Evolutionary conservation across 495 filamentous ascomycete genomes (phyloP).

Genomic region (Penicillium steckii): DNA sequence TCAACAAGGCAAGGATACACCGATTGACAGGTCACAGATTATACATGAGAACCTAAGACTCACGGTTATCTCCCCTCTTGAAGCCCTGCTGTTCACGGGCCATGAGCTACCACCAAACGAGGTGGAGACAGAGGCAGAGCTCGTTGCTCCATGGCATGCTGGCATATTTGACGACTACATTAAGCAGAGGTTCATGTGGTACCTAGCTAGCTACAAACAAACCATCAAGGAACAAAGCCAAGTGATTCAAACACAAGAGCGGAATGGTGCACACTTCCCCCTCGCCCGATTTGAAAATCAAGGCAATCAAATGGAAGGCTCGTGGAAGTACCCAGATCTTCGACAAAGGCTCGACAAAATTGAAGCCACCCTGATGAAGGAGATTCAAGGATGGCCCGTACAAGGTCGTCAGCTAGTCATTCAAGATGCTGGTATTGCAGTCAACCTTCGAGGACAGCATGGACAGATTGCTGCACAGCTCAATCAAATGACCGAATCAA

Average conservation of each 20-base stretch:
- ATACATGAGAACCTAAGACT: slow-evolving; percentile 87
- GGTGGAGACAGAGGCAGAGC: no score
- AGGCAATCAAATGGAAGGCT: slow-evolving; percentile 82
- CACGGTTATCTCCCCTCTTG: slow-evolving; percentile 80
- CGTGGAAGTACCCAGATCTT: slow-evolving; percentile 78
- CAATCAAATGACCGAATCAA: slow-evolving; percentile 63
- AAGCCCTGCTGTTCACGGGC: slow-evolving; percentile 80
- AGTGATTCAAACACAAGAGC: slow-evolving; percentile 61
- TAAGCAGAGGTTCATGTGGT: slow-evolving; percentile 95
- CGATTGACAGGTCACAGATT: slow-evolving; percentile 60
- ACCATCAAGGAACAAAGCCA: slow-evolving; percentile 8
- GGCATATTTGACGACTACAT: slow-evolving; percentile 81
- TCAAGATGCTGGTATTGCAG: slow-evolving; percentile 72
- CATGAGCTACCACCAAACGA: no score
- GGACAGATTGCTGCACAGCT: slow-evolving; percentile 78
- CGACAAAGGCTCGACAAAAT: slow-evolving; percentile 65
- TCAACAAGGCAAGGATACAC: neutral
- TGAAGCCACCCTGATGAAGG: slow-evolving; percentile 64
- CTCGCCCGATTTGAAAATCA: slow-evolving; percentile 82
- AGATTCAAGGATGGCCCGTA: slow-evolving; percentile 67
- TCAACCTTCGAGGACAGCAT: slow-evolving; percentile 77
- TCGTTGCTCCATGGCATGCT: slow-evolving; percentile 30
- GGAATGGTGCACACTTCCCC: slow-evolving; percentile 62
- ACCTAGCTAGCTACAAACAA: slow-evolving; percentile 81
- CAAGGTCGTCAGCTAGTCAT: slow-evolving; percentile 63